Percentiles rank a stretch among this genome's conserved stretches.
Evolutionary conservation across 305 asterid species (phyloP).

Genomic region (Plantago rigida): DNA sequence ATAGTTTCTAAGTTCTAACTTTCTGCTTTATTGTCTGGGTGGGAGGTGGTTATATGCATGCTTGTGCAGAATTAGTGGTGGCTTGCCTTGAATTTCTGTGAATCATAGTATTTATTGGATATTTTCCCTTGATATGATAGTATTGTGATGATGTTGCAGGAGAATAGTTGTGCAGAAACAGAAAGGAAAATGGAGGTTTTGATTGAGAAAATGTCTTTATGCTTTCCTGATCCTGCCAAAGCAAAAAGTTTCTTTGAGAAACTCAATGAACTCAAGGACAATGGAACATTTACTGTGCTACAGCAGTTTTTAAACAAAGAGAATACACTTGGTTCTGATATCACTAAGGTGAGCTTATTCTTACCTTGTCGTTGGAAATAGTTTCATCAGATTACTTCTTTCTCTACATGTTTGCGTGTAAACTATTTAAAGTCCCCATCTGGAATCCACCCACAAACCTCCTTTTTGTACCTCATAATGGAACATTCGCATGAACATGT

Average conservation of each 20-base stretch:
- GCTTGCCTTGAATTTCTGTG: conserved; percentile 19
- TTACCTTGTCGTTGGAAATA: conserved; percentile 11
- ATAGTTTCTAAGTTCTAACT: too few species aligned
- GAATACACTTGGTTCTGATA: conserved; percentile 35
- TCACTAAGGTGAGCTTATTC: conserved; percentile 37
- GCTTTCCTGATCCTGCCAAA: conserved; percentile 59
- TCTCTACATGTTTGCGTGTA: neutral
- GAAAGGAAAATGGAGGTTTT: conserved; percentile 42
- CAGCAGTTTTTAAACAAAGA: conserved; percentile 40
- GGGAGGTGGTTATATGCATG: neutral
- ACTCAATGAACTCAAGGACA: conserved; percentile 40
- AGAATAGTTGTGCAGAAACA: conserved; percentile 35
- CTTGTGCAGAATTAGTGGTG: conserved; percentile 8
- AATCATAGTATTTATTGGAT: conserved; percentile 7
- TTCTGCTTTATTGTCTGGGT: conserved; percentile 13
- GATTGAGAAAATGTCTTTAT: conserved; percentile 55
- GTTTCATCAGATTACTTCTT: conserved; percentile 14
- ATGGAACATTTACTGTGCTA: conserved; percentile 33
- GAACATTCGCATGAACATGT: too few species aligned
- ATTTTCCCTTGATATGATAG: neutral
- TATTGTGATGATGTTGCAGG: conserved; percentile 36
- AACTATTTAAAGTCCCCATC: too few species aligned
- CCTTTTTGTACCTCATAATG: too few species aligned
- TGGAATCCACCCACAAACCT: too few species aligned
- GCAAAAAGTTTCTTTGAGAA: conserved; percentile 59